These are phyloP conservation scores for Chlamydomonas applanata DNA, from an alignment of 139 green algal genomes.

Conservation along the genomic window DNA sequence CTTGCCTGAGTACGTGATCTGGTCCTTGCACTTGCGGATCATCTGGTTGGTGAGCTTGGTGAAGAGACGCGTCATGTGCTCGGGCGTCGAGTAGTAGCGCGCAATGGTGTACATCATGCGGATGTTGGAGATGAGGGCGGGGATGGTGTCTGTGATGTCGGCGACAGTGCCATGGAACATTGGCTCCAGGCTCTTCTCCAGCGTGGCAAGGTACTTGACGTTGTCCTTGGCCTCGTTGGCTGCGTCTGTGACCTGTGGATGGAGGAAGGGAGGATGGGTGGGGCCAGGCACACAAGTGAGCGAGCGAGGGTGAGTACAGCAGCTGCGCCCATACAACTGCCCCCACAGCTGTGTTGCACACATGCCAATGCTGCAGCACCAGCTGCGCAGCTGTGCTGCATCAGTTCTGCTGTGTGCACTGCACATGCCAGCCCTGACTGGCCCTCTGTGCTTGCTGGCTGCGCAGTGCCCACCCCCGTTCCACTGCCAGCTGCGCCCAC, in stretches of 20 bases:
- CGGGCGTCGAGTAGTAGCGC: conserved; percentile 81
- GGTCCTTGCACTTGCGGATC: conserved; percentile 70
- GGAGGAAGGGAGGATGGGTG: too few relatives aligned
- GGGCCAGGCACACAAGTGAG: too few relatives aligned
- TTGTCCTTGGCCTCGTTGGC: conserved; percentile 92
- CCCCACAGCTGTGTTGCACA: too few relatives aligned
- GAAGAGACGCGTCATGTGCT: conserved; percentile 83
- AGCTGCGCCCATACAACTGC: too few relatives aligned
- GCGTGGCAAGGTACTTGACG: conserved; percentile 86
- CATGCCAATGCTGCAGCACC: too few relatives aligned
- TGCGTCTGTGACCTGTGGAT: conserved; percentile 68
- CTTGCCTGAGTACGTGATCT: conserved; percentile 60
- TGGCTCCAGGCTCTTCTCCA: conserved; percentile 83
- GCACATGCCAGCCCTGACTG: too few relatives aligned
- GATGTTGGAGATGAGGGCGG: conserved; percentile 76
- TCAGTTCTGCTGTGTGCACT: too few relatives aligned
- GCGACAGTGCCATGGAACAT: conserved; percentile 66
- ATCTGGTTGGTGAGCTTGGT: conserved; percentile 83
- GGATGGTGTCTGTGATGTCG: conserved; percentile 75
- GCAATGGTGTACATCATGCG: conserved; percentile 87
- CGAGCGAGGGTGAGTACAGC: too few relatives aligned
- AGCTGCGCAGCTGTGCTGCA: too few relatives aligned
- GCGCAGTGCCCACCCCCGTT: too few relatives aligned
- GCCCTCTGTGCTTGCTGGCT: too few relatives aligned
- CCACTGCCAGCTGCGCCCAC: too few relatives aligned